phyloP scores from a whole-genome alignment of 805 yeast species.

The Saccharomycopsis oosterbeekiorum region DNA sequence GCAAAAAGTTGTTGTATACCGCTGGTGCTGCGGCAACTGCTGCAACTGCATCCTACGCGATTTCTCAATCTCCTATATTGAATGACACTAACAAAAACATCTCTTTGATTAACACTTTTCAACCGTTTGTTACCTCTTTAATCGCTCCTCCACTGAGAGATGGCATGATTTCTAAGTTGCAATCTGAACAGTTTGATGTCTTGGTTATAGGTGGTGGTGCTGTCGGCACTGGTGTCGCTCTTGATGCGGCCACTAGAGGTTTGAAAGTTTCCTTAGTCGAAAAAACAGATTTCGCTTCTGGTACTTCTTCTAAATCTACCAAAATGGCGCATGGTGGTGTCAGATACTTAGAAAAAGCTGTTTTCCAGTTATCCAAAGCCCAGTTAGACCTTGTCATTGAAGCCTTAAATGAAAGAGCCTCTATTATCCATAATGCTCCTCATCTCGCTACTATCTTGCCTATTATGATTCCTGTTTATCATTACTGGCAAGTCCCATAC shows the following conservation, averaged over 20 bases:
- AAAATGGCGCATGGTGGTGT: conserved; percentile 98
- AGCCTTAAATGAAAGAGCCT: conserved; percentile 79
- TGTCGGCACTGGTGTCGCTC: conserved; percentile 86
- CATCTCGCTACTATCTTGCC: conserved; percentile 81
- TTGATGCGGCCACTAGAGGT: conserved; percentile 87
- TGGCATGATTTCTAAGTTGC: conserved; percentile 40
- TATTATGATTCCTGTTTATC: conserved; percentile 91
- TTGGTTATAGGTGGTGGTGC: conserved; percentile 94
- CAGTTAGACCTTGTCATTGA: conserved; percentile 84
- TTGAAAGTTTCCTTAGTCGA: conserved; percentile 81
- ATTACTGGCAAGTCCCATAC: conserved; percentile 93
- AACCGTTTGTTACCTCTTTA: conserved; percentile 30
- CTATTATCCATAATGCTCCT: conserved; percentile 84
- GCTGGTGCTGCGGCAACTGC: conserved; percentile 2
- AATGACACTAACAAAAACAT: neutral
- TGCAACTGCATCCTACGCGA: neutral
- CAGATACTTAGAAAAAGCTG: conserved; percentile 87
- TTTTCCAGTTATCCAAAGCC: conserved; percentile 82
- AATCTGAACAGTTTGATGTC: conserved; percentile 59
- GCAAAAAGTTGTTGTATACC: neutral
- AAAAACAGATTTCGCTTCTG: conserved; percentile 82
- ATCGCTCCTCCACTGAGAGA: conserved; percentile 48
- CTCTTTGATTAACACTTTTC: neutral
- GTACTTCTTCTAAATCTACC: conserved; percentile 89
- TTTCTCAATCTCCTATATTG: neutral